Evolutionary conservation across 352 stramenopile species (phyloP), one percentile per base, ranked within the genome.

Genomic region (Phytophthora syringae): DNA sequence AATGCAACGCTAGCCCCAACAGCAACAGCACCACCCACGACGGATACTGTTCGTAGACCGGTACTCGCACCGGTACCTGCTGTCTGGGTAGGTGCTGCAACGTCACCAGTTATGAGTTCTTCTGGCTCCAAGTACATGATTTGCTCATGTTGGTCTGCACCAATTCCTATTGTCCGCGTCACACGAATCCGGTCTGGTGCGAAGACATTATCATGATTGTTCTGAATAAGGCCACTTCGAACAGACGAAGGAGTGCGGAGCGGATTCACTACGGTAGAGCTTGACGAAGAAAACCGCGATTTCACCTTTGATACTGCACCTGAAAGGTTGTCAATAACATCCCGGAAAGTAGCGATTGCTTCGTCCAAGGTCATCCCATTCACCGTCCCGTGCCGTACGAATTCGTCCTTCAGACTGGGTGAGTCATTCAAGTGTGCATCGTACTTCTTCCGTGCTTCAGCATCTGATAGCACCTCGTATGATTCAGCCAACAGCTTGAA

Each of bases 161-260:
- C 82, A 27, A 88, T 84, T 3, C 76, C 80, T 3, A 88, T 69
- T 37, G 79, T 86, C 7, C 88, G 79, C 7, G 75, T 52, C 32
- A 96, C 75, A 7, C 86, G 83, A 68, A 96, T 80, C 10, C 85
- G 84, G 54, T 92, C 77, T 1, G 78, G 79, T 2, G 74, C 76
- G 30, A 96, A 94, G 3, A 96, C 44, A 47, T 96, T 96, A 61
- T 93, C 80, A 64, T 96, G 88, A 52, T 96, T 96, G 68, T 93
- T 92, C 13, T 65, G 67, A 22, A 82, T 68, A 7, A 95, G 70
- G 1, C 71, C 70, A 34, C 70, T 79, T 34, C 74, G 74, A 32
- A 77, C 50, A 7, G 57, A 64, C 24, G 80, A 67, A 0, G 66
- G 56, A 11, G 56, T 54, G 7, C 70, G 79, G 18, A 90, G 71